Evolutionary conservation across 345 rosid genomes (phyloP).

Genomic region (Eucalyptus curtisii): DNA sequence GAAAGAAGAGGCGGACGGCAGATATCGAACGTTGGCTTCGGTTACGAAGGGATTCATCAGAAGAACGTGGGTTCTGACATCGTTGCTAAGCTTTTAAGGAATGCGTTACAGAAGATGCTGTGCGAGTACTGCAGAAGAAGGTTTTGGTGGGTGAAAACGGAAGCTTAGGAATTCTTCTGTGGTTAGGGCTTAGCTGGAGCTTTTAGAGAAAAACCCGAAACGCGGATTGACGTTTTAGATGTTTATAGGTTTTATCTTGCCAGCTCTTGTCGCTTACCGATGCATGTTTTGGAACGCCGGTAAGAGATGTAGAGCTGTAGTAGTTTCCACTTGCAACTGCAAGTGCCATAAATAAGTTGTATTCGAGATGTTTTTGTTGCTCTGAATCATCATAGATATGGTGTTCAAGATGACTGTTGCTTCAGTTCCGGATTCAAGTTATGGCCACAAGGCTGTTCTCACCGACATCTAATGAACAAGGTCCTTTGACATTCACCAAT

Average conservation of each 20-base stretch:
- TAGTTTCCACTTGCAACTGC: background rate
- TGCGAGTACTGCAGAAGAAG: background rate
- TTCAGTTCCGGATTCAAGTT: background rate
- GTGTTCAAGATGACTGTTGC: background rate
- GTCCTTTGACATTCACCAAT: conserved; percentile 24
- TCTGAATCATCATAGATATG: background rate
- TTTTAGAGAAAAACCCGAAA: background rate
- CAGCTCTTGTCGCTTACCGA: background rate
- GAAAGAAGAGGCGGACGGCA: no score
- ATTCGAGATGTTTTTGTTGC: background rate
- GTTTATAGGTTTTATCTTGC: background rate
- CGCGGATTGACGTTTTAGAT: background rate
- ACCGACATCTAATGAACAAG: conserved; percentile 23
- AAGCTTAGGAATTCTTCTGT: background rate
- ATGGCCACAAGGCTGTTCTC: conserved; percentile 11
- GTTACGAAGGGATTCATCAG: background rate
- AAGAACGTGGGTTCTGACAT: background rate
- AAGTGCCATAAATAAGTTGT: background rate
- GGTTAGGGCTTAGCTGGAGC: background rate
- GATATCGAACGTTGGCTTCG: background rate
- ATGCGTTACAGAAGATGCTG: background rate
- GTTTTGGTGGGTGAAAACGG: background rate
- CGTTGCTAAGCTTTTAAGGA: background rate
- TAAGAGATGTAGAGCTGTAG: background rate
- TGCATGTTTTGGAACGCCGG: background rate